Evolutionary conservation across 2,329 filamentous ascomycete genomes (phyloP).

Genomic region (Xylariaceae sp.): DNA sequence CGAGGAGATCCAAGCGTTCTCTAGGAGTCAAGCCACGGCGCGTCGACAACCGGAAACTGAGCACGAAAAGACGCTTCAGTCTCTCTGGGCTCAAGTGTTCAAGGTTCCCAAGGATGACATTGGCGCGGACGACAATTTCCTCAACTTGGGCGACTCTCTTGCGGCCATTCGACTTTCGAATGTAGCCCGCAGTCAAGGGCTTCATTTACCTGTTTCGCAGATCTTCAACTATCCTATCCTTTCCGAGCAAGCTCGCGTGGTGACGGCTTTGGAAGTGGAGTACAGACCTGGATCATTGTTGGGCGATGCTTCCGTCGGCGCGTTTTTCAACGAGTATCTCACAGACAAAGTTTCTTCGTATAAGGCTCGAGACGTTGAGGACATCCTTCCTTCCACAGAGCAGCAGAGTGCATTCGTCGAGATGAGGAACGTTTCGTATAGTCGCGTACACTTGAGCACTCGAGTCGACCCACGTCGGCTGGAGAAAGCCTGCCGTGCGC

Average conservation of each 20-base stretch:
- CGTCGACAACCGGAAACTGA: neutral
- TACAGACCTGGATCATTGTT: slow-evolving; percentile 6
- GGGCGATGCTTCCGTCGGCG: neutral
- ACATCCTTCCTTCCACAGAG: slow-evolving; percentile 9
- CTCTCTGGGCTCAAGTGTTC: slow-evolving; percentile 10
- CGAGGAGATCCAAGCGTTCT: slow-evolving; percentile 1
- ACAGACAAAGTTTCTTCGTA: neutral
- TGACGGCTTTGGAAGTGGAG: neutral
- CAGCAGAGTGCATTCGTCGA: slow-evolving; percentile 3
- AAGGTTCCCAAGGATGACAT: slow-evolving; percentile 4
- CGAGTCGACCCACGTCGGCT: slow-evolving; percentile 6
- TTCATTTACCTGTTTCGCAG: slow-evolving; percentile 3
- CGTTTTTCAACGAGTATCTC: slow-evolving; percentile 5
- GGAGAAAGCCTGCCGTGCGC: slow-evolving; percentile 3
- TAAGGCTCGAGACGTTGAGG: slow-evolving; percentile 6
- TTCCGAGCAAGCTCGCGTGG: slow-evolving; percentile 1
- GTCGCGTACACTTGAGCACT: slow-evolving; percentile 1
- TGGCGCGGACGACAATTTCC: slow-evolving; percentile 8
- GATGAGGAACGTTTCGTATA: slow-evolving; percentile 4
- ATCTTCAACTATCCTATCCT: slow-evolving; percentile 10
- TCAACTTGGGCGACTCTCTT: slow-evolving; percentile 13
- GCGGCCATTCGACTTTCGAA: slow-evolving; percentile 10
- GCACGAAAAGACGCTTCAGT: slow-evolving; percentile 2
- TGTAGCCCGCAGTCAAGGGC: neutral
- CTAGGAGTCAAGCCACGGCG: neutral